Base-by-base conservation (phyloP, 495 filamentous ascomycete species). In the Astrothelium subdiscretum region DNA sequence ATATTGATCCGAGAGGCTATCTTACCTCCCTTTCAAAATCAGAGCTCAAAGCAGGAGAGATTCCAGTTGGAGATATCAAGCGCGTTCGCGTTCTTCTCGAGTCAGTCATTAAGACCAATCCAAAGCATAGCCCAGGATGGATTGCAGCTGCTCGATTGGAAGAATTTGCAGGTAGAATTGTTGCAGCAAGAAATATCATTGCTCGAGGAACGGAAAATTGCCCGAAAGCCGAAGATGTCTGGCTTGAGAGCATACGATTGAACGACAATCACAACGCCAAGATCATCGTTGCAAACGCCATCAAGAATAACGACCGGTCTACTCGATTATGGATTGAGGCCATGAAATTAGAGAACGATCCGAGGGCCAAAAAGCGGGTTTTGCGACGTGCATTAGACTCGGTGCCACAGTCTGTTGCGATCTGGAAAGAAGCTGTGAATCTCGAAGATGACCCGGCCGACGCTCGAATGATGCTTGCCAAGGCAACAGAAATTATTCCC, bases 391-490 rank as follows among this genome's bases (percentile, higher is more conserved):
- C 95, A 26, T 79, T 97, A 48, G 85, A 97, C 69, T 85, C 92
- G 67, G 88, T 95, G 57, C 91, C 88, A 2, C 87, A 95, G 66
- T 97, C 92, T 0, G 91, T 97, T 29, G 85, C 87, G 31, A 81
- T 99, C 32, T 99, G 94, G 94, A 97, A 97, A 72, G 89, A 94
- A 69, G 86, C 91, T n/a, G 92, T 97, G 48, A 97, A 97, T 65
- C 76, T 97, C 43, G 92, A 96, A 69, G 91, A 96, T 62, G 87
- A 94, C 66, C 84, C 87, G 0, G 86, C 85, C 6, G 90, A 96
- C 75, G 94, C 92, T 8, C 81, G 85, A 63, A 76, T 97, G 32
- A 80, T 99, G 42, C 81, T 97, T 22, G 90, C 90, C 11, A 95
- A 95, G 75, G 95, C 94, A 2, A 91, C 90, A 8, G 92, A 97